phyloP scores from a whole-genome alignment of 176 grass and related monocot species.

The Puccinellia tenuiflora region DNA sequence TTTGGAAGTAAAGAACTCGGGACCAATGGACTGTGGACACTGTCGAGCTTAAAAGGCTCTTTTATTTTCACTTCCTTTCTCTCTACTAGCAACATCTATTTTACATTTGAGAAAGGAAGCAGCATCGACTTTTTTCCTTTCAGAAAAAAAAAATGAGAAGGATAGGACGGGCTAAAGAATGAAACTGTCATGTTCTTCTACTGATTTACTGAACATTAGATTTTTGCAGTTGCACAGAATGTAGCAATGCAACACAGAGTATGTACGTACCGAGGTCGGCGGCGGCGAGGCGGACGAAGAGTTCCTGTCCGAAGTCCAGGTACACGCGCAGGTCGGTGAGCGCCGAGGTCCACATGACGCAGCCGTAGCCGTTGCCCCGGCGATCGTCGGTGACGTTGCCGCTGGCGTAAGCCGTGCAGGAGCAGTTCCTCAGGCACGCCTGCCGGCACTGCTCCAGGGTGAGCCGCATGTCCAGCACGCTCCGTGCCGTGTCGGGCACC shows the following conservation, averaged over 20 bases:
- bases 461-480: conserved; percentile 20
- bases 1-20: conserved; percentile 2
- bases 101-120: not conserved
- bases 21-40: not conserved
- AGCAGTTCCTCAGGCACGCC: conserved; percentile 47
- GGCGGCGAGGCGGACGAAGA: conserved; percentile 46
- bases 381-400: conserved; percentile 35
- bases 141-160: not conserved
- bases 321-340: conserved; percentile 49
- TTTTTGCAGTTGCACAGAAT: not conserved
- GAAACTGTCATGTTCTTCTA: not conserved
- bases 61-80: not conserved
- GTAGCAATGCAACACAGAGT: not conserved
- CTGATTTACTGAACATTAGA: not conserved
- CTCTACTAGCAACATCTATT: not conserved
- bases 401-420: conserved; percentile 53
- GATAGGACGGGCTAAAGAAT: not conserved
- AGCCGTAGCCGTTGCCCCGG: conserved; percentile 13
- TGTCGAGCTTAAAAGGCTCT: not conserved
- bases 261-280: conserved; percentile 42
- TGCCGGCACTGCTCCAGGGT: conserved; percentile 36
- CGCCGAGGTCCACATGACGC: conserved; percentile 49
- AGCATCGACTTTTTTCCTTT: not conserved
- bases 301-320: conserved; percentile 50
- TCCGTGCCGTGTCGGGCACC: conserved; percentile 53